Conservation (phyloP, 2,329 filamentous ascomycete species). For the Cadophora sp. region DNA sequence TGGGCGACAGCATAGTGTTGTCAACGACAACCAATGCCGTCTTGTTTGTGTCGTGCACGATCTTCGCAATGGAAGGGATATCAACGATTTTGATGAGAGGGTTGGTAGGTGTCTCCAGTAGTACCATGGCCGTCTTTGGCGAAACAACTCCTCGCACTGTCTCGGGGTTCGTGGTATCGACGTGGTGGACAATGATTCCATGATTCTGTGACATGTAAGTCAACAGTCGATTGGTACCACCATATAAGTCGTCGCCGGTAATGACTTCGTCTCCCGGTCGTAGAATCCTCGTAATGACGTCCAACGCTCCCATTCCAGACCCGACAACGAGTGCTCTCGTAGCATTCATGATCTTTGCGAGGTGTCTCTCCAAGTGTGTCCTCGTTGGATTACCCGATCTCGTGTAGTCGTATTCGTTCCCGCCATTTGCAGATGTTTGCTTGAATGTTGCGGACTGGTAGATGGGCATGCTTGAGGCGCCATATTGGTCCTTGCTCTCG, state of each 20-base stretch:
- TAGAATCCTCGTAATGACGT: constrained; percentile 92
- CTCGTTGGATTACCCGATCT: constrained; percentile 96
- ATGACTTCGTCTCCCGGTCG: constrained; percentile 96
- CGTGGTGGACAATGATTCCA: constrained; percentile 92
- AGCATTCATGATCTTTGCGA: constrained; percentile 99
- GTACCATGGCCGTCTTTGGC: constrained; percentile 89
- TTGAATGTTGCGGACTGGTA: constrained; percentile 99
- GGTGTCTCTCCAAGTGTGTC: constrained; percentile 92
- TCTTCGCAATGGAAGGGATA: constrained; percentile 77
- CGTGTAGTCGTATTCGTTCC: constrained; percentile 96
- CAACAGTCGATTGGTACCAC: constrained; percentile 90
- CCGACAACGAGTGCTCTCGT: constrained; percentile 89
- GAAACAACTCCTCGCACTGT: constrained; percentile 73
- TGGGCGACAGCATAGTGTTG: constrained; percentile 98
- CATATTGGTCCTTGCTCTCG: constrained; percentile 95
- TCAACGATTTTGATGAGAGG: constrained; percentile 98
- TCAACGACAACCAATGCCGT: constrained; percentile 89
- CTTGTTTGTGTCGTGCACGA: constrained; percentile 79
- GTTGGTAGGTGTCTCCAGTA: constrained; percentile 96
- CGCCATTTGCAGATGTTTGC: constrained; percentile 79
- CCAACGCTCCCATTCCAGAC: constrained; percentile 95
- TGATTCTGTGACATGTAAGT: constrained; percentile 90
- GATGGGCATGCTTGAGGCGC: constrained; percentile 93
- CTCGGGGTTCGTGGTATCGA: constrained; percentile 86
- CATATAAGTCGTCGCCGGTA: constrained; percentile 96